Conservation (phyloP, 2,329 filamentous ascomycete species). For the Phyllosticta ampelicida region DNA sequence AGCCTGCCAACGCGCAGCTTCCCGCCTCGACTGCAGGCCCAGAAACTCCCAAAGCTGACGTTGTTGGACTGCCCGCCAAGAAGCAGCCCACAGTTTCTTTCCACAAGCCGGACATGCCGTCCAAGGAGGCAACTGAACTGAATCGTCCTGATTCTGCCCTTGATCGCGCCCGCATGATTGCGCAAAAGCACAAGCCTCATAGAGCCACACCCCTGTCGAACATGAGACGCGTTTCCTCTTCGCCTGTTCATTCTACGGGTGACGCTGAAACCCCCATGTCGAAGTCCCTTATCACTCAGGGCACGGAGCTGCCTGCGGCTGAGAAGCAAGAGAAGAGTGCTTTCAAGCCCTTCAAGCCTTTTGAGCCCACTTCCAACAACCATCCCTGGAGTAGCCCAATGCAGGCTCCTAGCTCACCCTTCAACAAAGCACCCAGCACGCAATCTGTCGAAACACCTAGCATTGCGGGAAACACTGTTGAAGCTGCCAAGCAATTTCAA, state of each 20-base stretch:
- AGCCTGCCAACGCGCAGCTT: constrained; percentile 23
- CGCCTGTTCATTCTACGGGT: not conserved
- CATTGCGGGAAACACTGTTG: not conserved
- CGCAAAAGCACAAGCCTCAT: constrained; percentile 9
- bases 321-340: not conserved
- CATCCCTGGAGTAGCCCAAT: too few relatives aligned
- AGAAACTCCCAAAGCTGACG: constrained; percentile 5
- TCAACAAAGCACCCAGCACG: not conserved
- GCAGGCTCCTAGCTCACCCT: too few relatives aligned
- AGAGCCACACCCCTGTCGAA: not conserved
- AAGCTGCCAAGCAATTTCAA: not conserved
- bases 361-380: not conserved
- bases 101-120: not conserved
- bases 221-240: not conserved
- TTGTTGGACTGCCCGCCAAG: not conserved
- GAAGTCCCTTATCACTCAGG: constrained; percentile 1
- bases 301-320: not conserved
- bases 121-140: not conserved
- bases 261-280: not conserved
- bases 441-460: not conserved
- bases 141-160: constrained; percentile 1
- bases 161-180: constrained; percentile 1
- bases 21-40: constrained; percentile 13
- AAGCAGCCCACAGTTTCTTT: not conserved
- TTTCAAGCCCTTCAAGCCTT: not conserved